Evolutionary conservation across 2,329 filamentous ascomycete species (phyloP), one percentile per base, ranked within the genome.

Genomic region (Pseudocercospora crystallina): DNA sequence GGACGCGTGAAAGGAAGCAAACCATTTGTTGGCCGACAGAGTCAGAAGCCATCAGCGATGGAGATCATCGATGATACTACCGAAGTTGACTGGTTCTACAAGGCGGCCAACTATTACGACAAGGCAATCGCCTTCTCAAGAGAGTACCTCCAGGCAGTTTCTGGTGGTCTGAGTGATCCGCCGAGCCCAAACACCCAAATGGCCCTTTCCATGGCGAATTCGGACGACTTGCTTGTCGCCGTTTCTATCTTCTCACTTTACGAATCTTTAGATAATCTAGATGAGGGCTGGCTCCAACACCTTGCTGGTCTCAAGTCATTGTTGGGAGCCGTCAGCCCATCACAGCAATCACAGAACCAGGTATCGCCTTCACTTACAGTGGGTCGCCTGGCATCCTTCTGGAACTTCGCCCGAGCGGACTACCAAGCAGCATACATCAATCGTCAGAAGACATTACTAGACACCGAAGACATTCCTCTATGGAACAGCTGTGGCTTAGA

Each of bases 181-280:
- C 51, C 60, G 3, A 56, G 61, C 12, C 61, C 63, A 5, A 56
- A 53, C 13, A 54, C 53, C 3, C 54, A 61, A 13, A 43, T 49
- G 10, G 48, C 57, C 3, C 31, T 57, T 4, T 62, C 70, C 1
- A 58, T 71, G 46, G 72, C 72, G 35, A 76, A 74, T 56, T 72
- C 76, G 1, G 82, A 85, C 56, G 81, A 86, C 49, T 74, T 85
- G 1, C 71, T 86, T 12, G 80, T 83, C 3, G 82, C 83, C 2
- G 82, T 83, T 2, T 82, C 83, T 1, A 85, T 86, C 10, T 71
- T 87, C 8, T 85, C 82, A 46, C 77, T 83, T 1, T 86, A 86
- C 63, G 84, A 87, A 56, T 81, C 84, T 40, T 71, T 86, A 14
- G 82, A 85, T 63, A 80, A 81, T 3, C 81, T 81, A 1, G 79